Base-by-base conservation (phyloP, 495 filamentous ascomycete species). In the Xanthoparmelia taractica region DNA sequence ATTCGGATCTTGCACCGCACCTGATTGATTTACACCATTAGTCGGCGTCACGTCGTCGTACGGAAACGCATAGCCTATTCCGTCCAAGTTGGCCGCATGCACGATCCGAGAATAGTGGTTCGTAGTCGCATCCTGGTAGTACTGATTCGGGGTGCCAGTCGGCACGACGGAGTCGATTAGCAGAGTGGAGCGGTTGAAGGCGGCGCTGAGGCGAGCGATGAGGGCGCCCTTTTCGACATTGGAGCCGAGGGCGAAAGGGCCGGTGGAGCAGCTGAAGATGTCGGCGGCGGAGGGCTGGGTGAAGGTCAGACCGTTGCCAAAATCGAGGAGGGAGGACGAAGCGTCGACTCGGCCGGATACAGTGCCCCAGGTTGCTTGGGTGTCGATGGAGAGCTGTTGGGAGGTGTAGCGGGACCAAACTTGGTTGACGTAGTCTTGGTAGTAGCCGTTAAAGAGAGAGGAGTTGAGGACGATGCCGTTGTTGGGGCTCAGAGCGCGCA, bases 61-160 rank as follows among this genome's bases (percentile, higher is more conserved):
- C 0, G 88, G 87, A 68, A 91, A 91, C 3, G 87, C 85, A 74
- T 91, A 92, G 3, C 88, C 88, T 18, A 79, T 73, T 4, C 80
- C 77, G 73, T 87, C 86, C 10, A 82, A 65, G 65, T 84, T 85
- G 45, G 78, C 79, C 33, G 70, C 76, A 73, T 92, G 88, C 61
- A 87, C 79, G 62, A 91, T 80, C 18, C 85, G 72, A 23, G 85
- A 74, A 68, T 89, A 92, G 71, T 91, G 87, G 66, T 92, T 92
- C 31, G 88, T 90, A 41, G 82, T 73, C 7, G 67, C 57, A 17
- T 80, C 70, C 59, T 72, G 64, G 68, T 88, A 89, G 68, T 85
- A 88, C 23, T 68, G 70, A 0, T 69, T 66, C 4, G 79, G 74
- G 0, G 61, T 68, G 58, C 79, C 77, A 18, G 76, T 75, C 7